Conservation (phyloP, 2,329 filamentous ascomycete genomes). For the Talaromyces amestolkiae region DNA sequence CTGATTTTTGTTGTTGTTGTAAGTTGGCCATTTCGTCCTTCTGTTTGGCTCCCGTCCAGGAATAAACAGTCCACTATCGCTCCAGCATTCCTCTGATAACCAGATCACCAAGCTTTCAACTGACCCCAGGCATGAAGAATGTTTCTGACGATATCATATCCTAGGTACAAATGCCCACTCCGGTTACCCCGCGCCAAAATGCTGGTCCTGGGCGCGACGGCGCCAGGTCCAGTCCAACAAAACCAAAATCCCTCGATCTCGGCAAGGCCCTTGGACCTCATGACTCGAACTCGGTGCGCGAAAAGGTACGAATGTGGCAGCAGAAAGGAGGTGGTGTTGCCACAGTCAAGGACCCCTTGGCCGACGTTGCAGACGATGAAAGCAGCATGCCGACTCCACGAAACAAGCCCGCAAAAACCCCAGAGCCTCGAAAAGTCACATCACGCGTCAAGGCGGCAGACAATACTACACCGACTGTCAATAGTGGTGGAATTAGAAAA, state of each 20-base stretch:
- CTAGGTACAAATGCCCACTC: constrained; percentile 41
- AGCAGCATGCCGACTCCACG: constrained; percentile 28
- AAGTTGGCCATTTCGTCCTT: constrained; percentile 1
- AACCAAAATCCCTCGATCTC: constrained; percentile 51
- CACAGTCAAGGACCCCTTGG: constrained; percentile 53
- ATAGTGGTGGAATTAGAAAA: constrained; percentile 30
- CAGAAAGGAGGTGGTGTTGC: constrained; percentile 69
- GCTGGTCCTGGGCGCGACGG: constrained; percentile 47
- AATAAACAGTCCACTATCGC: neutral
- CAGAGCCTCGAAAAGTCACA: constrained; percentile 12
- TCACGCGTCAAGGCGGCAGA: constrained; percentile 27
- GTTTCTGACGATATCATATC: constrained; percentile 3
- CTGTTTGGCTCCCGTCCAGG: constrained; percentile 3
- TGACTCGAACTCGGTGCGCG: constrained; percentile 66
- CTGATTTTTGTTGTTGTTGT: constrained; percentile 3
- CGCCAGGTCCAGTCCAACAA: constrained; percentile 57
- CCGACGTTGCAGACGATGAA: constrained; percentile 55
- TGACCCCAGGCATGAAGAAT: neutral
- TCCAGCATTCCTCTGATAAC: constrained; percentile 7
- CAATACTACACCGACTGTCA: neutral
- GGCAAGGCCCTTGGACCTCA: constrained; percentile 55
- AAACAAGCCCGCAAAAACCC: constrained; percentile 26
- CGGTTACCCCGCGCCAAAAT: constrained; percentile 35
- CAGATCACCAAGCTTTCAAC: neutral
- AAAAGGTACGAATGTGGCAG: constrained; percentile 83